Conservation (phyloP, 495 filamentous ascomycete species). For the Parmelia sp. region DNA sequence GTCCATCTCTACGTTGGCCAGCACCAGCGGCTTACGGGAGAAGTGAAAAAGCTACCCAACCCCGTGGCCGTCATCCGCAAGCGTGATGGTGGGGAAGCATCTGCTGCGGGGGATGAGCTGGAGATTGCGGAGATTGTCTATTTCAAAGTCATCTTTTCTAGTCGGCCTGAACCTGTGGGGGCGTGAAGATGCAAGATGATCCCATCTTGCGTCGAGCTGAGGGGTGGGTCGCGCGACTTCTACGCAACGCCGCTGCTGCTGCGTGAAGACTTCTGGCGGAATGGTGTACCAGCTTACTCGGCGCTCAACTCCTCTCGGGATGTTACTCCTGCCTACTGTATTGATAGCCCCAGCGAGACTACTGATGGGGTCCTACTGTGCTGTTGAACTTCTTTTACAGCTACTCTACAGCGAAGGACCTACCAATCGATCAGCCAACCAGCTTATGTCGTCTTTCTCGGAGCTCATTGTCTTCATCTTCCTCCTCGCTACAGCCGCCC, state of each 20-base stretch:
- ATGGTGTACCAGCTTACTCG: not conserved
- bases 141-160: slow-evolving; percentile 83
- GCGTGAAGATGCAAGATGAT: slow-evolving; percentile 9
- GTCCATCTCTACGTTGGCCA: slow-evolving; percentile 83
- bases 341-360: no score
- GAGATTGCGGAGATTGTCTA: slow-evolving; percentile 78
- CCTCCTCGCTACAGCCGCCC: no score
- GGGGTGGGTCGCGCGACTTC: not conserved
- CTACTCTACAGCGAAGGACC: no score
- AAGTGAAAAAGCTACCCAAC: slow-evolving; percentile 76
- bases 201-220: not conserved
- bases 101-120: slow-evolving; percentile 39
- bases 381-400: no score
- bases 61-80: slow-evolving; percentile 71
- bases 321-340: no score
- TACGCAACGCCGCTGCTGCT: not conserved
- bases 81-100: slow-evolving; percentile 22
- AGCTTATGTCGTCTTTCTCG: no score
- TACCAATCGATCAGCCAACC: no score
- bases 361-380: no score
- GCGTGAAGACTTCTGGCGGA: not conserved
- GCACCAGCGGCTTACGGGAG: slow-evolving; percentile 84
- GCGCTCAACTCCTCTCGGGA: no score
- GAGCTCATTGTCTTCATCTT: no score
- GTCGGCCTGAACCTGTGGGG: slow-evolving; percentile 79